Percentiles rank a stretch among this genome's conserved stretches.
Evolutionary conservation across 495 filamentous ascomycete genomes (phyloP).

Genomic region (Aspergillus avenaceus): DNA sequence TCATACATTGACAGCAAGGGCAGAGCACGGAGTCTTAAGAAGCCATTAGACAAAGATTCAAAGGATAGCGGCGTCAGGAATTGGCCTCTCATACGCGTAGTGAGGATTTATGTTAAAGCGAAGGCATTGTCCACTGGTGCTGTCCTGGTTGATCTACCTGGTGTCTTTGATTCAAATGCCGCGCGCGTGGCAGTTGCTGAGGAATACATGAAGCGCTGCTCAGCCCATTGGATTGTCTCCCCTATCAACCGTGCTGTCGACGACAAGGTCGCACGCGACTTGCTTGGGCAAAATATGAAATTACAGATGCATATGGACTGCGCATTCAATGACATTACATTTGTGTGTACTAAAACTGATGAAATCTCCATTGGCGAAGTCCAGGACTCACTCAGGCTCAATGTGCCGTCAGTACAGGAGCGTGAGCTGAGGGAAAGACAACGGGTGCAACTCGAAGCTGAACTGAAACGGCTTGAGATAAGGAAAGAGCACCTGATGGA

Average conservation of each 20-base stretch:
- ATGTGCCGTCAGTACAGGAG: conserved; percentile 1
- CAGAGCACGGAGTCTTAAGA: conserved; percentile 16
- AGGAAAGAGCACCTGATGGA: conserved; percentile 31
- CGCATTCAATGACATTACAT: conserved; percentile 50
- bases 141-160: conserved; percentile 65
- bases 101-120: conserved; percentile 54
- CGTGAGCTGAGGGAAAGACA: conserved; percentile 24
- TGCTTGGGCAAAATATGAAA: conserved; percentile 59
- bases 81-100: conserved; percentile 66
- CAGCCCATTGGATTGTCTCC: conserved; percentile 51
- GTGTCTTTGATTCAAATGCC: conserved; percentile 61
- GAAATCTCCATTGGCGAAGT: conserved; percentile 56
- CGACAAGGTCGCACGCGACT: conserved; percentile 57
- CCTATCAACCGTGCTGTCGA: conserved; percentile 63
- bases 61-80: conserved; percentile 39
- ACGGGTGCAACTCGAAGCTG: background rate
- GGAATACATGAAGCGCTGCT: conserved; percentile 56
- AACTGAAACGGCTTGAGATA: conserved; percentile 14
- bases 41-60: conserved; percentile 21
- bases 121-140: conserved; percentile 55
- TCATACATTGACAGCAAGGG: conserved; percentile 51
- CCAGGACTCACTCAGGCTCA: conserved; percentile 39
- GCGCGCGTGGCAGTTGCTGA: conserved; percentile 58
- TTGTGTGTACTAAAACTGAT: conserved; percentile 69
- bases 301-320: conserved; percentile 64